Evolutionary conservation across 352 stramenopile species (phyloP).

Genomic region (Globisporangium apiculatum): DNA sequence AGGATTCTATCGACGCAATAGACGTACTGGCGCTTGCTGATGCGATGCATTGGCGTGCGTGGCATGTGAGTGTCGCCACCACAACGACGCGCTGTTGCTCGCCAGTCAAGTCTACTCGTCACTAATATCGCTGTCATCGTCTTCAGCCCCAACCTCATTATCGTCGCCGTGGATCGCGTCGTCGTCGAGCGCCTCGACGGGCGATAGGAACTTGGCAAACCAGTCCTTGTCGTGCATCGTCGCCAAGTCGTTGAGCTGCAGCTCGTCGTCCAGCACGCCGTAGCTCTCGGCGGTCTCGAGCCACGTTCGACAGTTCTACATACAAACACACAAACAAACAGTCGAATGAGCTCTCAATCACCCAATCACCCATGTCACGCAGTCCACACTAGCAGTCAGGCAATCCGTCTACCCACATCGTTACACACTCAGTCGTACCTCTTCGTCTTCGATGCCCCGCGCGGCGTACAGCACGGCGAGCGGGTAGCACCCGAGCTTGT

Average conservation of each 20-base stretch:
- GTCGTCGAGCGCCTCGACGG: constrained; percentile 22
- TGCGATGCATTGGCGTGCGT: too few relatives aligned
- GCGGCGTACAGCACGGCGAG: constrained; percentile 61
- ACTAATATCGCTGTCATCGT: too few relatives aligned
- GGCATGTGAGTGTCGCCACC: too few relatives aligned
- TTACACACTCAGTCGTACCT: constrained; percentile 17
- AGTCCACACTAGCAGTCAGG: too few relatives aligned
- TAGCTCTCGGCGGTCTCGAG: constrained; percentile 78
- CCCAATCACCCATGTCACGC: background rate
- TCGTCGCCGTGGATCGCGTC: constrained; percentile 13
- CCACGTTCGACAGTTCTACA: constrained; percentile 59
- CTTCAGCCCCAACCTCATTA: constrained; percentile 1
- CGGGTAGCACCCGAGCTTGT: constrained; percentile 76
- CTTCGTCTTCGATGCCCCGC: constrained; percentile 45
- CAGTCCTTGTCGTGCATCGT: constrained; percentile 44
- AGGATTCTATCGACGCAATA: too few relatives aligned
- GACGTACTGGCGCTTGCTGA: too few relatives aligned
- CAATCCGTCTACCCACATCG: background rate
- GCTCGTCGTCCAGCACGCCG: constrained; percentile 65
- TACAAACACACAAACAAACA: background rate
- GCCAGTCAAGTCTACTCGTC: too few relatives aligned
- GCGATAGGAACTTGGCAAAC: constrained; percentile 51
- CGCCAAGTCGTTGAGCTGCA: constrained; percentile 51
- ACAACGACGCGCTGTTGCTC: too few relatives aligned
- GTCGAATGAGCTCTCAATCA: background rate